Conservation (phyloP, 139 green algal species). For the Auxenochlorella pyrenoidosa region DNA sequence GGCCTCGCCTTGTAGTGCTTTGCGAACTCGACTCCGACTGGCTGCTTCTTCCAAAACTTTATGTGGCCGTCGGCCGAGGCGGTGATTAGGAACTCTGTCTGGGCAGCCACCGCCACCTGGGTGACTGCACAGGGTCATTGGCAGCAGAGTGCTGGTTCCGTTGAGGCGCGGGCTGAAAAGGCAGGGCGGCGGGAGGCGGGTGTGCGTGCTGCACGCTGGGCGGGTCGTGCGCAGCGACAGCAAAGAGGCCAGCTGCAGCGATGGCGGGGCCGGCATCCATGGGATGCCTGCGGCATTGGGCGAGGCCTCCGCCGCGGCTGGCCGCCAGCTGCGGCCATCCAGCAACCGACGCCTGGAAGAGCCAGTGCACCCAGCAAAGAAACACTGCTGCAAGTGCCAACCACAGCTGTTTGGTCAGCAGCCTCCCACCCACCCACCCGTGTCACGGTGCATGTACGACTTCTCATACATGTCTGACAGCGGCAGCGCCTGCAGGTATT, state of each 20-base stretch:
- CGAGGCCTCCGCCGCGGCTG: neutral
- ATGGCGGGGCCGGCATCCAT: no score
- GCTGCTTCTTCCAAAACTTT: slow-evolving; percentile 99
- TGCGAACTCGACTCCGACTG: slow-evolving; percentile 89
- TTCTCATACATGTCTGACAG: slow-evolving; percentile 93
- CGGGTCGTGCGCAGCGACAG: no score
- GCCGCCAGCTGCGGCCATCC: neutral
- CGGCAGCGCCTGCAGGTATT: slow-evolving; percentile 82
- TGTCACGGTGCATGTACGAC: slow-evolving; percentile 98
- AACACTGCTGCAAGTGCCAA: no score
- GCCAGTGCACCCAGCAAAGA: neutral
- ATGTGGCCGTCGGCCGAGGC: slow-evolving; percentile 86
- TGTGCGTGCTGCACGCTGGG: no score
- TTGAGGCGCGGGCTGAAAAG: no score
- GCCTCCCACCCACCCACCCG: slow-evolving; percentile 22
- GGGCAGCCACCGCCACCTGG: slow-evolving; percentile 77
- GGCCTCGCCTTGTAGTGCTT: slow-evolving; percentile 79
- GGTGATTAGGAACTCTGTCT: slow-evolving; percentile 86
- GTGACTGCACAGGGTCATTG: slow-evolving; percentile 66
- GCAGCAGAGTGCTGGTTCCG: no score
- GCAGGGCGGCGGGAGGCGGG: no score
- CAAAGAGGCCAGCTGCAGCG: no score
- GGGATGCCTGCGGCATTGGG: no score
- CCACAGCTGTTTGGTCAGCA: neutral
- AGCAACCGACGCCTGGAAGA: no score